Evolutionary conservation across 1,284 basidiomycete genomes (phyloP).

Genomic region (Anthracocystis panici-leucophaei): DNA sequence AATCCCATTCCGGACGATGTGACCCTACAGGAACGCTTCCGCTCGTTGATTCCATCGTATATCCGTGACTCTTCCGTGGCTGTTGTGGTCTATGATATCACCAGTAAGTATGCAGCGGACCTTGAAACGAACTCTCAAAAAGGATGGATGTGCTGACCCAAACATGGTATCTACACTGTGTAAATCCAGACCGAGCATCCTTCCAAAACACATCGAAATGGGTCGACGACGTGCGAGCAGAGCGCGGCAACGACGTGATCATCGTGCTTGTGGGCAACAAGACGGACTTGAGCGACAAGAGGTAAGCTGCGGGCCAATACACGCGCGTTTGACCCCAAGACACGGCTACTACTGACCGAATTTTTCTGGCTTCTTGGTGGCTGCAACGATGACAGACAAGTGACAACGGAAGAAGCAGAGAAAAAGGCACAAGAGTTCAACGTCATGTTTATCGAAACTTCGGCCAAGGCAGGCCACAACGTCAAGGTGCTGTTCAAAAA

Average conservation of each 20-base stretch:
- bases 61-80: slow-evolving; percentile 98
- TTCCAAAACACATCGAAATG: slow-evolving; percentile 98
- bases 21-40: slow-evolving; percentile 85
- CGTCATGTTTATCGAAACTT: slow-evolving; percentile 99
- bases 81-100: slow-evolving; percentile 98
- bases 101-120: slow-evolving; percentile 77
- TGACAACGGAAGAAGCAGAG: slow-evolving; percentile 97
- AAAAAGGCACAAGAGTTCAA: slow-evolving; percentile 90
- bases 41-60: slow-evolving; percentile 97
- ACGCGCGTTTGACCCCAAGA: background rate
- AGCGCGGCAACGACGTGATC: slow-evolving; percentile 97
- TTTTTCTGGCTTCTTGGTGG: background rate
- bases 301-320: slow-evolving; percentile 30
- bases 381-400: slow-evolving; percentile 76
- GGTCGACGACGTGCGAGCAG: slow-evolving; percentile 99
- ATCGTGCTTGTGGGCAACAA: slow-evolving; percentile 99
- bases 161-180: background rate
- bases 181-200: slow-evolving; percentile 80
- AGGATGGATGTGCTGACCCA: background rate
- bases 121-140: background rate
- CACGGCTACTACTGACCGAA: slow-evolving; percentile 8
- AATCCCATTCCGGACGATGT: background rate
- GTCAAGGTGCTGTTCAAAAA: slow-evolving; percentile 99
- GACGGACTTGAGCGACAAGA: slow-evolving; percentile 77
- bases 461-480: slow-evolving; percentile 98